Conservation (phyloP, 2,329 filamentous ascomycete species). For the Pseudogymnoascus sp. region DNA sequence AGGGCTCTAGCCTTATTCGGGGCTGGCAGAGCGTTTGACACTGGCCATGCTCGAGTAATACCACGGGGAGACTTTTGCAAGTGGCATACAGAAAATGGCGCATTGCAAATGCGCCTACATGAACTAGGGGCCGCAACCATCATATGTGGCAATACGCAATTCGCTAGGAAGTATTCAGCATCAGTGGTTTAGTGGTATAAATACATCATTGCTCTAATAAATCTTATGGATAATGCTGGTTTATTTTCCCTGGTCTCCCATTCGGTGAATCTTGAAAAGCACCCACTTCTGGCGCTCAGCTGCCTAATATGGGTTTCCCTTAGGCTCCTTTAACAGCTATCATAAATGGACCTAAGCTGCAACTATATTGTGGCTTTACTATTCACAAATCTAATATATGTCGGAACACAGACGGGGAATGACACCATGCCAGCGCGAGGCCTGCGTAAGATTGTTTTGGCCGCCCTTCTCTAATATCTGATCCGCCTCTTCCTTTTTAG, state of each 20-base stretch:
- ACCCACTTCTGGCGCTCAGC: background rate
- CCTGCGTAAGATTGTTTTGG: background rate
- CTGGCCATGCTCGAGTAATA: no score
- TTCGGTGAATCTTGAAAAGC: background rate
- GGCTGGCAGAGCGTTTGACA: no score
- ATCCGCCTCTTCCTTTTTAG: background rate
- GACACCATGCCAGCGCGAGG: background rate
- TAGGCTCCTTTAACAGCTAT: background rate
- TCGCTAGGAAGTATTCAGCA: no score
- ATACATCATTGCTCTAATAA: no score
- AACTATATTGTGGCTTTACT: background rate
- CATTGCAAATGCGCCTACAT: no score
- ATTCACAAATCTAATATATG: background rate
- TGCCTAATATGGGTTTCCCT: no score
- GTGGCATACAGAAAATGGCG: no score
- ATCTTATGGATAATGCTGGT: background rate
- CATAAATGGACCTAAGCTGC: background rate
- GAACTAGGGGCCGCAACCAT: no score
- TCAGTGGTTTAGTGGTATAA: no score
- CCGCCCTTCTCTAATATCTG: background rate
- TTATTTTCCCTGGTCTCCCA: background rate
- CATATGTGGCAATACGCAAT: no score
- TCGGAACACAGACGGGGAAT: background rate
- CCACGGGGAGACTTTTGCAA: no score
- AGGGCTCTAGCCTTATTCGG: no score